A percentile compares a stretch with the other conserved stretches of the same genome.
phyloP scores from a whole-genome alignment of 179 eudicot species.

The Gypsophila paniculata region DNA sequence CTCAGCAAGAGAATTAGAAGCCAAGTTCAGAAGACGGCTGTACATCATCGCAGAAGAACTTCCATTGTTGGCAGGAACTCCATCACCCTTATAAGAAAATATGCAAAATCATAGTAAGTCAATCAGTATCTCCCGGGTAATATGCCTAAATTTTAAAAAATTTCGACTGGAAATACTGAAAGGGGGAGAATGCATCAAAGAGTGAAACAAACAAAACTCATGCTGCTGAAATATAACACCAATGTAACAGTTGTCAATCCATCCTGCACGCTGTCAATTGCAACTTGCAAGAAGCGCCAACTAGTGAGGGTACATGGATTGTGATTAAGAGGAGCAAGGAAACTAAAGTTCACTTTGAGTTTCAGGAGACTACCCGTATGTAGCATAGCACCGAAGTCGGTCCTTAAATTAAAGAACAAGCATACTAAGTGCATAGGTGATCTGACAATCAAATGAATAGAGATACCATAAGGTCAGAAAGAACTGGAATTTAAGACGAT shows the following conservation, averaged over 20 bases:
- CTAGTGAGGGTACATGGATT: background rate
- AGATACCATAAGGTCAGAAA: background rate
- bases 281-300: background rate
- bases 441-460: background rate
- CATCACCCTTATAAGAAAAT: conserved; percentile 32
- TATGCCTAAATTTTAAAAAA: background rate
- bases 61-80: conserved; percentile 23
- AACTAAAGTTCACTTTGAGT: background rate
- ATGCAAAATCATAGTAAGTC: conserved; percentile 21
- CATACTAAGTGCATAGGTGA: background rate
- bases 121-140: conserved; percentile 19
- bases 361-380: background rate
- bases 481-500: background rate
- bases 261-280: background rate
- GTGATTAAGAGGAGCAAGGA: background rate
- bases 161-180: background rate
- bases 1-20: conserved; percentile 60
- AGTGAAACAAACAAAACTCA: conserved; percentile 2
- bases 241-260: background rate
- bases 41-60: conserved; percentile 55
- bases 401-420: background rate
- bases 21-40: conserved; percentile 58
- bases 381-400: background rate
- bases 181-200: background rate
- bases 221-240: background rate